Conservation (phyloP, 2,329 filamentous ascomycete genomes). For the Fusarium pseudograminearum region DNA sequence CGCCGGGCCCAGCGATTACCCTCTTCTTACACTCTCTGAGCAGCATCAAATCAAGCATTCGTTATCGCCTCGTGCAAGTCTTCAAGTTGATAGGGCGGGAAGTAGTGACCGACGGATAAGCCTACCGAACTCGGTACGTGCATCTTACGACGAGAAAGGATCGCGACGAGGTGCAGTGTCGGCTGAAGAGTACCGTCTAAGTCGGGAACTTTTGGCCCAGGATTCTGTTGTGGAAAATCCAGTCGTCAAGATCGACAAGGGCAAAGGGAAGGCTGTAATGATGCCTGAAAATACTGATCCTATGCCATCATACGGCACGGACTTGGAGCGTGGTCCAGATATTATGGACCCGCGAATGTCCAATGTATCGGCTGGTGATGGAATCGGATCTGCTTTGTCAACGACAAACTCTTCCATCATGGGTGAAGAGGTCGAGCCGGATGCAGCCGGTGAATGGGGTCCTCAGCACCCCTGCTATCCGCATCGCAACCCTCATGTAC, state of each 20-base stretch:
- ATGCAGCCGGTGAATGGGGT: conserved; percentile 86
- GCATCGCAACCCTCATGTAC: conserved; percentile 91
- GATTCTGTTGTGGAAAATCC: conserved; percentile 26
- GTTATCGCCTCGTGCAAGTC: conserved; percentile 59
- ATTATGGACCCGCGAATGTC: conserved; percentile 60
- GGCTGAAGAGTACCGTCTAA: conserved; percentile 32
- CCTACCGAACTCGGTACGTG: conserved; percentile 65
- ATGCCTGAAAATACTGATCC: conserved; percentile 53
- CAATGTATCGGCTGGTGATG: conserved; percentile 62
- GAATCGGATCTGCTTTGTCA: conserved; percentile 66
- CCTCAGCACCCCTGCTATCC: conserved; percentile 94
- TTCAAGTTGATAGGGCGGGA: conserved; percentile 62
- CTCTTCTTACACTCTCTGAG: conserved; percentile 64
- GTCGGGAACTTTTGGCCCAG: conserved; percentile 27
- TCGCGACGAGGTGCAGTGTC: conserved; percentile 50
- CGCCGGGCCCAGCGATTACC: conserved; percentile 60
- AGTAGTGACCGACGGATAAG: conserved; percentile 63
- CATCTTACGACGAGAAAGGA: conserved; percentile 65
- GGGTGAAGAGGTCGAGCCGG: conserved; percentile 73
- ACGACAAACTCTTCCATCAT: conserved; percentile 71
- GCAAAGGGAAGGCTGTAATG: conserved; percentile 65
- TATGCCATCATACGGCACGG: conserved; percentile 58
- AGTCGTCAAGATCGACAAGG: conserved; percentile 57
- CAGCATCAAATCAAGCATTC: conserved; percentile 61
- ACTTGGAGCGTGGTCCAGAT: conserved; percentile 67